Evolutionary conservation across 140 eudicot genomes (phyloP), one percentile per base, ranked within the genome.

Genomic region (Anethum foeniculum): DNA sequence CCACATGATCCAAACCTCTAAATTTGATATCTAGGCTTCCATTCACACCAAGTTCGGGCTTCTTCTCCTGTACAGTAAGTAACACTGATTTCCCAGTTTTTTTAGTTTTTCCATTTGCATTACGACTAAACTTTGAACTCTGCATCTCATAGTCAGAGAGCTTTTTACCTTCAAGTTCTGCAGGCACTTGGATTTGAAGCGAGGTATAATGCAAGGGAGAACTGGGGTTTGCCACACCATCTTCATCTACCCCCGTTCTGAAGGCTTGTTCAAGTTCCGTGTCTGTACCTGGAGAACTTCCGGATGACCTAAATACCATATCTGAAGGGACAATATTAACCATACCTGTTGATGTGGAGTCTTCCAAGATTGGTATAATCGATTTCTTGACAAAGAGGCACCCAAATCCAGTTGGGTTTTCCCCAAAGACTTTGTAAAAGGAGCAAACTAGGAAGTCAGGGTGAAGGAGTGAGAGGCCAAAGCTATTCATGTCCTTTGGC

Each of bases 401-500:
- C 25, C 91, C 99, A 76, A 95, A 95, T 19, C 99, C 99, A 28
- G 97, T 92, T 18, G 99, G 97, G 81, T 92, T 91, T 82, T 95
- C 97, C 0, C 97, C 99, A 52, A 92, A 88, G 38, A 95, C 97
- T 85, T 92, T 95, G 85, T 92, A 95, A 82, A 95, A 95, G 5
- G 99, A 95, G 84, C 97, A 95, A 76, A 95, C 73, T 2, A 95
- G 84, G 83, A 92, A 95, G 69, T 95, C 99, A 3, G 99, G 99
- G 48, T 83, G 86, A 79, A 95, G 78, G 15, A 95, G 84, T 3
- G 99, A 92, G 44, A 95, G 85, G 64, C 97, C 99, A 16, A 95
- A 91, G 85, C 99, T 95, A 80, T 89, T 93, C 97, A 92, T 89
- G 81, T 92, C 99, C 85, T 95, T 95, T 11, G 99, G 97, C 10